Base-by-base conservation (phyloP, 2,329 filamentous ascomycete species). In the Achaetomium macrosporum region DNA sequence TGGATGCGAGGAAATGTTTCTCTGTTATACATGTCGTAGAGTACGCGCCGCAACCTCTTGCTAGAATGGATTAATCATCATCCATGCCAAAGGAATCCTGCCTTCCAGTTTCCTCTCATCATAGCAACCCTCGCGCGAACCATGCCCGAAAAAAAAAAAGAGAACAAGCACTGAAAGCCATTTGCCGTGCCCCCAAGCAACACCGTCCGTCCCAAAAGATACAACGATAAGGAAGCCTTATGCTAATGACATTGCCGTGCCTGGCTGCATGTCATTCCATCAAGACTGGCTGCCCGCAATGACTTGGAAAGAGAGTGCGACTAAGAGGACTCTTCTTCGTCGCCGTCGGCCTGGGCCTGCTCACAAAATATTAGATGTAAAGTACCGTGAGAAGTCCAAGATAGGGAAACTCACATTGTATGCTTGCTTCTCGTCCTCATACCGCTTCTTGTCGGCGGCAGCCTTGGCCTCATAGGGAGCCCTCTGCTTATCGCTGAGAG, bases 381-480 rank as follows among this genome's bases (percentile, higher is more conserved):
- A 37, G 47, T 31, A 30, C 49, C 49, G 42, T 20, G 15, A 37
- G 13, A n/a, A n/a, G 35, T 15, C 5, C 13, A 8, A 37, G 17
- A 39, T 17, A n/a, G 42, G 37, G 47, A 13, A 4, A 74, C 85
- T 78, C 78, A 95, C 90, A 67, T 90, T 85, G 80, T 95, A 99
- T 61, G 83, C 88, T 63, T 87, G 85, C 83, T 99, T 99, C 83
- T 97, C 90, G 64, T 96, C 89, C 73, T 97, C 92, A 71, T 97
- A 99, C 58, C 93, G 87, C 86, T 97, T 96, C 89, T 97, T 99
- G 77, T 99, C 93, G 60, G 86, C 79, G 48, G 88, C 89, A 69
- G 93, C 93, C 86, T 97, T 97, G 71, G 89, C 88, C 76, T 97
- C 92, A 68, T 97, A 99, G 11, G 93, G 93, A 59, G 80, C 76